Evolutionary conservation across 495 filamentous ascomycete genomes (phyloP).

Genomic region (Aspergillus kassunensis): DNA sequence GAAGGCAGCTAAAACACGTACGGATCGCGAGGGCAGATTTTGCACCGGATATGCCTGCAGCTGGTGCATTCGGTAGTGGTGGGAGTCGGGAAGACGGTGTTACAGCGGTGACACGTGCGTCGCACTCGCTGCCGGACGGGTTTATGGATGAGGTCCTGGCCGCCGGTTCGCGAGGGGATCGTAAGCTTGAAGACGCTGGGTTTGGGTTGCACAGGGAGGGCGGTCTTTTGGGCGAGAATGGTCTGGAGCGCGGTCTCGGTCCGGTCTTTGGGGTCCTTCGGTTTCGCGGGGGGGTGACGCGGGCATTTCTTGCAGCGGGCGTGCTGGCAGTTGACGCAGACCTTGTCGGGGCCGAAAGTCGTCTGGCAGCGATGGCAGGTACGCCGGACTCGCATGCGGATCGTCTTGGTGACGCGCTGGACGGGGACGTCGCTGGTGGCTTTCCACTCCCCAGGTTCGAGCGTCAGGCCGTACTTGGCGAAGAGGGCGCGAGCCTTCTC

Average conservation of each 20-base stretch:
- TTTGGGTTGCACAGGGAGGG: conserved; percentile 19
- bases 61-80: conserved; percentile 59
- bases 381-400: conserved; percentile 87
- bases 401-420: conserved; percentile 77
- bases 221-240: conserved; percentile 16
- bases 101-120: conserved; percentile 74
- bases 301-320: conserved; percentile 75
- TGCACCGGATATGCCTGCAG: conserved; percentile 76
- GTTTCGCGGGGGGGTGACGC: conserved; percentile 57
- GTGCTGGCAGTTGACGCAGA: conserved; percentile 71
- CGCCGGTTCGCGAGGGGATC: conserved; percentile 59
- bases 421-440: conserved; percentile 51
- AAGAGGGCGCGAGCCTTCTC: conserved; percentile 69
- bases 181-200: conserved; percentile 41
- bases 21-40: conserved; percentile 77
- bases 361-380: conserved; percentile 75
- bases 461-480: conserved; percentile 67
- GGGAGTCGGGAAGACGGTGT: conserved; percentile 55
- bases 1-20: too few relatives aligned
- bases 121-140: conserved; percentile 64
- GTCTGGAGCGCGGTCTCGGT: conserved; percentile 38
- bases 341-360: conserved; percentile 64
- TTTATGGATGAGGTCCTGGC: conserved; percentile 67
- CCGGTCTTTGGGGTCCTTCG: conserved; percentile 38
- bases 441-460: conserved; percentile 68